Conservation (phyloP, 2,329 filamentous ascomycete species). For the Tolypocladium ovalisporum region DNA sequence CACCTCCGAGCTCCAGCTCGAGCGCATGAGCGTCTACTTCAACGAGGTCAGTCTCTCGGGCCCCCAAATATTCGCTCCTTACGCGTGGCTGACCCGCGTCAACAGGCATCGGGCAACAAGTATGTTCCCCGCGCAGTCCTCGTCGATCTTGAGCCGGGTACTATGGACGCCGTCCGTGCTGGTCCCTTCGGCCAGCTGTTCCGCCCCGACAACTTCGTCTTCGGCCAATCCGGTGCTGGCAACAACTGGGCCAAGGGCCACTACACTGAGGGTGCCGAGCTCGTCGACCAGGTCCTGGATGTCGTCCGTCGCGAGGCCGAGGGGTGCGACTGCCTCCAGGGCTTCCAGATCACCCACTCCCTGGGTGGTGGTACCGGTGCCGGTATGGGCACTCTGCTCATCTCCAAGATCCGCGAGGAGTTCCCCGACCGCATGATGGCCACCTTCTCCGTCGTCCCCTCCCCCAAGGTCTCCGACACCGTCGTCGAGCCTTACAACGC, state of each 20-base stretch:
- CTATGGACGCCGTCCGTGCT: slow-evolving; percentile 98
- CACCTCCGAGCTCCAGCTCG: slow-evolving; percentile 95
- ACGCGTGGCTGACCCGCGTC: neutral
- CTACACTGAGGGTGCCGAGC: slow-evolving; percentile 98
- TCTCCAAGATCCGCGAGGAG: slow-evolving; percentile 99
- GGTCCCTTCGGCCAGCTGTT: slow-evolving; percentile 98
- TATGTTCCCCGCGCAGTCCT: slow-evolving; percentile 98
- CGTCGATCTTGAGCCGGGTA: slow-evolving; percentile 98
- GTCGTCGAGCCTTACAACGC: slow-evolving; percentile 99
- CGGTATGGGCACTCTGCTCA: slow-evolving; percentile 98
- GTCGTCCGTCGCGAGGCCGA: slow-evolving; percentile 98
- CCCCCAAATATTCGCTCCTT: neutral
- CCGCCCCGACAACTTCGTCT: slow-evolving; percentile 99
- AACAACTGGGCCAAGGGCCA: slow-evolving; percentile 99
- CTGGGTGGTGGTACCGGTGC: slow-evolving; percentile 99
- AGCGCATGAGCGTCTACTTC: slow-evolving; percentile 99
- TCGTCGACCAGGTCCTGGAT: slow-evolving; percentile 95
- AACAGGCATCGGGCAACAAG: slow-evolving; percentile 88
- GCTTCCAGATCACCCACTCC: slow-evolving; percentile 99
- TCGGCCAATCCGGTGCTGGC: slow-evolving; percentile 97
- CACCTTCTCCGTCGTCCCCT: slow-evolving; percentile 97
- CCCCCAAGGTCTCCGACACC: slow-evolving; percentile 98
- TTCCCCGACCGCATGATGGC: slow-evolving; percentile 99
- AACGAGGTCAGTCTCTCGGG: slow-evolving; percentile 45
- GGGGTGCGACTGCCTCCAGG: slow-evolving; percentile 98